These are phyloP conservation scores for Melaleuca quinquenervia DNA, from an alignment of 345 rosid genomes.

Conservation along the genomic window DNA sequence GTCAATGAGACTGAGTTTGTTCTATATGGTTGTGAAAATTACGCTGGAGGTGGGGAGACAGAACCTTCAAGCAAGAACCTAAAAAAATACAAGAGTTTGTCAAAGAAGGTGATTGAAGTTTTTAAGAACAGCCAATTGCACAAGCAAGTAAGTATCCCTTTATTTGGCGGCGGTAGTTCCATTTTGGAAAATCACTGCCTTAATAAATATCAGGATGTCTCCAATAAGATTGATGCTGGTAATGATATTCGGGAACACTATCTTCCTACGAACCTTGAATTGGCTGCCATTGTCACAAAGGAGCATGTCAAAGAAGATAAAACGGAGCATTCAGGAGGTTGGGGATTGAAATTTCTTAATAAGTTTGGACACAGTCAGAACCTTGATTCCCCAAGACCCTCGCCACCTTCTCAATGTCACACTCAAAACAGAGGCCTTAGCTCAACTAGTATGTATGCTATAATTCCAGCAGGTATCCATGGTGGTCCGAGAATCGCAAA, in stretches of 20 bases:
- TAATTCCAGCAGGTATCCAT: slow-evolving; percentile 82
- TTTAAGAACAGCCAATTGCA: slow-evolving; percentile 38
- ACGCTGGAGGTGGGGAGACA: slow-evolving; percentile 21
- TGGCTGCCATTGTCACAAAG: slow-evolving; percentile 67
- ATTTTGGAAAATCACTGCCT: slow-evolving; percentile 17
- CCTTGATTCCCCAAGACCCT: slow-evolving; percentile 5
- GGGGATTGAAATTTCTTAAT: slow-evolving; percentile 90
- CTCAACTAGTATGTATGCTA: slow-evolving; percentile 52
- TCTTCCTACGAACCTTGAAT: slow-evolving; percentile 66
- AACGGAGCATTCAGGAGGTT: slow-evolving; percentile 53
- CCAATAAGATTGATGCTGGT: slow-evolving; percentile 18
- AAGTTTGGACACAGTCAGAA: slow-evolving; percentile 22
- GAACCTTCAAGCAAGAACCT: slow-evolving; percentile 21
- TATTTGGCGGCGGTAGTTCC: not conserved
- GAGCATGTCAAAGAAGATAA: slow-evolving; percentile 27
- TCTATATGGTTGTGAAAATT: slow-evolving; percentile 22
- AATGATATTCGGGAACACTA: slow-evolving; percentile 26
- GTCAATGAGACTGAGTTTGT: slow-evolving; percentile 72
- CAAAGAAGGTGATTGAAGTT: slow-evolving; percentile 60
- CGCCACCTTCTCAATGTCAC: slow-evolving; percentile 14
- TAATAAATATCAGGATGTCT: slow-evolving; percentile 32
- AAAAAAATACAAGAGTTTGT: slow-evolving; percentile 46
- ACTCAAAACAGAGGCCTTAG: slow-evolving; percentile 15
- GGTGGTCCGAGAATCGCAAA: slow-evolving; percentile 71
- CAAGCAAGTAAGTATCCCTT: slow-evolving; percentile 32